phyloP scores from a whole-genome alignment of 495 filamentous ascomycete genomes.

The Hypoxylon fuscum region DNA sequence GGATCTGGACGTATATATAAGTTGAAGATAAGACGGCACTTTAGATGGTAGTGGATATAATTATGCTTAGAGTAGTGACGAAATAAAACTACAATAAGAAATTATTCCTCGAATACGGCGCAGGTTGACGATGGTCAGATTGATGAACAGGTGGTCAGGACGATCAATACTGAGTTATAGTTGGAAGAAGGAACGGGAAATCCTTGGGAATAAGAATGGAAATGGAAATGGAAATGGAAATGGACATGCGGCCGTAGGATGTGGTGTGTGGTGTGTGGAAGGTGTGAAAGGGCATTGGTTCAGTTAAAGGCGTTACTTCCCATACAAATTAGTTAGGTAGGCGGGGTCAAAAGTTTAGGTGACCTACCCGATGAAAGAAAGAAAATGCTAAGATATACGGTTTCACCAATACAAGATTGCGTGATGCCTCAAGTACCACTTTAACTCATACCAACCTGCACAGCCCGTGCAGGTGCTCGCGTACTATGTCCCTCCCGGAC shows the following conservation, averaged over 20 bases:
- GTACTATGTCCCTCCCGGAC: not conserved
- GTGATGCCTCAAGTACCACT: slow-evolving; percentile 18
- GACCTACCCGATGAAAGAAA: not conserved
- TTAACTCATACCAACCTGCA: slow-evolving; percentile 21
- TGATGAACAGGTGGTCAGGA: slow-evolving; percentile 9
- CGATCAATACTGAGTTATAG: slow-evolving; percentile 23
- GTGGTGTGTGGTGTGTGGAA: not conserved
- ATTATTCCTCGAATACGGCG: slow-evolving; percentile 5
- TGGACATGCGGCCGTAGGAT: slow-evolving; percentile 27
- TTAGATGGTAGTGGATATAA: slow-evolving; percentile 16
- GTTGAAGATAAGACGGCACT: slow-evolving; percentile 13
- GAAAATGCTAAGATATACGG: slow-evolving; percentile 16
- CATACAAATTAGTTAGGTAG: too few species aligned
- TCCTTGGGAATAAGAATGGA: not conserved
- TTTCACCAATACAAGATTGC: not conserved
- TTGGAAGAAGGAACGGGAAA: slow-evolving; percentile 5
- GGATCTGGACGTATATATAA: slow-evolving; percentile 10
- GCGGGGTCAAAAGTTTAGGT: slow-evolving; percentile 24
- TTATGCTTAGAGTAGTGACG: not conserved
- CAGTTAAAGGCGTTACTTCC: not conserved
- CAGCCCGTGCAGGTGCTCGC: not conserved
- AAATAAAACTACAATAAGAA: not conserved
- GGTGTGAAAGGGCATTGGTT: slow-evolving; percentile 21
- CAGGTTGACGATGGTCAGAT: slow-evolving; percentile 14
- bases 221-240: slow-evolving; percentile 20